Conservation (phyloP, 768 basidiomycete species). For the Amanita brunnescens region DNA sequence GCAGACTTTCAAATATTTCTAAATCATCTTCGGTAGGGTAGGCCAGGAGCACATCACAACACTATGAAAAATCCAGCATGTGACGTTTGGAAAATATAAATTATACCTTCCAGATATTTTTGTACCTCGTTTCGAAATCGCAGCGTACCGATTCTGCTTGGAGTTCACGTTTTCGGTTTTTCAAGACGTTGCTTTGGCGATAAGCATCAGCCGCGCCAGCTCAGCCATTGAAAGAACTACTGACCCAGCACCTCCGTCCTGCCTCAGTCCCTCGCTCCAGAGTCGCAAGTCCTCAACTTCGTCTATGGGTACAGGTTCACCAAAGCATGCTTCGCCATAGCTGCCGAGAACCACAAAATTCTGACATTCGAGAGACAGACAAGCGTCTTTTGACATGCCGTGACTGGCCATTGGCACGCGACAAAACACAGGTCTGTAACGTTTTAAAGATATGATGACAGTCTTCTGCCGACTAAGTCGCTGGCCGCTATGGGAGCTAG, state of each 20-base stretch:
- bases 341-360: slow-evolving; percentile 33
- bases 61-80: not conserved
- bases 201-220: slow-evolving; percentile 26
- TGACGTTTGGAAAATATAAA: not conserved
- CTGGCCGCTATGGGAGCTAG: slow-evolving; percentile 17
- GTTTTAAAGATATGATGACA: slow-evolving; percentile 37
- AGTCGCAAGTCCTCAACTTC: slow-evolving; percentile 28
- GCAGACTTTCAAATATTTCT: slow-evolving; percentile 11
- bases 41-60: not conserved
- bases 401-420: slow-evolving; percentile 38
- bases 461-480: slow-evolving; percentile 38
- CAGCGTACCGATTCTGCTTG: not conserved
- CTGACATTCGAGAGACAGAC: slow-evolving; percentile 48
- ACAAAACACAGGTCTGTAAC: slow-evolving; percentile 42
- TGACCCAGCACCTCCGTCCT: not conserved
- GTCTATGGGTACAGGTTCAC: slow-evolving; percentile 41
- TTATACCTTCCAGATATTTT: not conserved
- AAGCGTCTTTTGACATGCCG: slow-evolving; percentile 30
- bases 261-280: slow-evolving; percentile 49
- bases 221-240: slow-evolving; percentile 18
- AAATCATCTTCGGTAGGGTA: not conserved
- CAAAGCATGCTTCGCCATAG: slow-evolving; percentile 38
- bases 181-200: slow-evolving; percentile 20
- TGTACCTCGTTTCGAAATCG: not conserved
- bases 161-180: not conserved